Base-by-base conservation (phyloP, 1,139 yeast species). In the Hansenula sp. region DNA sequence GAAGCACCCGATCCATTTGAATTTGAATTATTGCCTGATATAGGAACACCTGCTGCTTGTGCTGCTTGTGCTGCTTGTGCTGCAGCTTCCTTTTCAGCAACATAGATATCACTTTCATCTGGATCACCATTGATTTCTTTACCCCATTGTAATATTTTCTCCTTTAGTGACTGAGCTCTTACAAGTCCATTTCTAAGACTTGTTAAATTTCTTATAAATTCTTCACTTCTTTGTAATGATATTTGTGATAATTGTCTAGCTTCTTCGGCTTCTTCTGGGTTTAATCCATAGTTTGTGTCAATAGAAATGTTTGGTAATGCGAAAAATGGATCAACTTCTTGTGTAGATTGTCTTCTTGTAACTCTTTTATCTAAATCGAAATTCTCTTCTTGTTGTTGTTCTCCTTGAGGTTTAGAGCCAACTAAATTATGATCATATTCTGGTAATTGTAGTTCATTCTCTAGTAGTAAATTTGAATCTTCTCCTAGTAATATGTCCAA, bases 171-270 rank as follows among this genome's bases (percentile, higher is more conserved):
- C 52, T 85, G 88, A 1, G 96, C 92, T 50, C 87, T 74, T 29
- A 85, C 78, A 21, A 90, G 66, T 1, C 90, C 94, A 53, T 74
- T 74, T 50, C 97, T 73, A 35, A 92, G 75, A 32, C 71, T 75
- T 20, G 77, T 69, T 59, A 92, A 68, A 48, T 89, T 85, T 54
- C 94, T 75, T 41, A 89, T 82, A 59, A 84, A 90, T 61, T 92
- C 97, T 58, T 87, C 90, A 55, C 88, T 88, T 57, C 97, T 73
- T 63, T 92, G 97, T 38, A 88, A 64, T 0, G 85, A 85, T 36
- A 82, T 77, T 49, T 82, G 88, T 4, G 82, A 71, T 43, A 80
- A 60, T 56, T 82, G 87, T 43, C 88, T 66, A 1, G 83, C 69
- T 37, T 78, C 82, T 49, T 79, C 85, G 2, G 84, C 79, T 21